Evolutionary conservation across 768 basidiomycete genomes (phyloP), one percentile per base, ranked within the genome.

Genomic region (Auriculariales sp.): DNA sequence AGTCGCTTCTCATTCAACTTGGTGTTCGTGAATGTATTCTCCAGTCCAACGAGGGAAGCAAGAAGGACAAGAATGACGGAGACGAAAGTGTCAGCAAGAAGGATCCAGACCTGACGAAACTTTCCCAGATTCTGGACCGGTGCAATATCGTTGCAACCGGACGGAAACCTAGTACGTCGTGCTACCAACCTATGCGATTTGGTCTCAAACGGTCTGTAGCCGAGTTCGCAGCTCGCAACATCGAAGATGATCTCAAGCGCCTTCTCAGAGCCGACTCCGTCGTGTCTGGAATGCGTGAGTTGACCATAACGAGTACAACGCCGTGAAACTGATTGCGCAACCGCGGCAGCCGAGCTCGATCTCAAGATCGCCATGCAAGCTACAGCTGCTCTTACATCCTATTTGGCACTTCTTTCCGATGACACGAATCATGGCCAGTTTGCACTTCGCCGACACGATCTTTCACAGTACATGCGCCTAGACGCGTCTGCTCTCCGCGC

Each of bases 1-100:
- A 97, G 94, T 91, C 91, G 2, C 74, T 98, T 29, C 68, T 97
- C 30, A 98, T 98, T 52, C 95, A 99, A 62, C 75, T 98, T 2
- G 92, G 90, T 0, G 88, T 91, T n/a, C 98, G 98, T 62, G 95
- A 99, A 64, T 91, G 90, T 3, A 73, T 98, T 49, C 69, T 98
- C 34, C 71, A 84, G 0, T 82, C 83, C n/a, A 84, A 86, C 4
- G 66, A 68, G 0, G 73, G 78, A 31, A 83, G 83, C 0, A 78
- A 68, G 2, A 83, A 87, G 59, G 77, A 83, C 22, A 90, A 97
- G 58, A 70, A 93, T 49, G 94, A 98, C 0, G 83, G 83, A n/a
- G 83, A 85, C 4, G 66, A 68, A 0, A 73, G 78, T 32, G 84
- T 83, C 0, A 78, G 68, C 2, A 83, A 87, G 59, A 77, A 83